These are phyloP conservation scores for Trypanosoma cruzi DNA, from an alignment of 208 protist genomes.

Conservation along the genomic window DNA sequence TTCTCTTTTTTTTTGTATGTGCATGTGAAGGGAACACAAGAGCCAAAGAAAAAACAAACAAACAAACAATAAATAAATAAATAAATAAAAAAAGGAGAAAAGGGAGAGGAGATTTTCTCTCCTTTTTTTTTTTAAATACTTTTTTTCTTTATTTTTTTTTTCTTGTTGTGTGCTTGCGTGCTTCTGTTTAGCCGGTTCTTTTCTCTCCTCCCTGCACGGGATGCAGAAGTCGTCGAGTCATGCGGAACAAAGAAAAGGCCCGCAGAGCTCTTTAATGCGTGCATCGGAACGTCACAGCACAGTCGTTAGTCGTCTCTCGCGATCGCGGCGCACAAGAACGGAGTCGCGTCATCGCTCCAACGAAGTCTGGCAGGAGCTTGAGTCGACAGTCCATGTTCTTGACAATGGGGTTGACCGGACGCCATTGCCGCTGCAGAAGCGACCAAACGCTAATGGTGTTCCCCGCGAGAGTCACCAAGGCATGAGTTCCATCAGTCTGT, in stretches of 20 bases:
- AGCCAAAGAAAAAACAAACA: no score
- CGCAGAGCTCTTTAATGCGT: neutral
- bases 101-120: neutral
- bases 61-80: neutral
- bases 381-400: conserved; percentile 73
- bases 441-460: conserved; percentile 28
- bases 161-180: neutral
- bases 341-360: conserved; percentile 48
- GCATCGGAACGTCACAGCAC: neutral
- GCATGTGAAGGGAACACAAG: neutral
- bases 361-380: conserved; percentile 49
- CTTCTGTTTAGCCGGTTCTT: neutral
- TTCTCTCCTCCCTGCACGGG: neutral
- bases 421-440: conserved; percentile 67
- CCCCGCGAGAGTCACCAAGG: conserved; percentile 17
- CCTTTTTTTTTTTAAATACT: no score
- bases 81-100: conserved; percentile 4
- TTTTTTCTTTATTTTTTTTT: no score
- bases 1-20: conserved; percentile 17
- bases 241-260: neutral
- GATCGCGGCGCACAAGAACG: conserved; percentile 29
- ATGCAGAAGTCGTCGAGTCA: neutral
- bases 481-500: conserved; percentile 11
- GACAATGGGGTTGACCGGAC: conserved; percentile 89
- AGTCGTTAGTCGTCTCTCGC: neutral